Evolutionary conservation across 2,329 filamentous ascomycete genomes (phyloP).

Genomic region (Hymenoscyphus salicellus): DNA sequence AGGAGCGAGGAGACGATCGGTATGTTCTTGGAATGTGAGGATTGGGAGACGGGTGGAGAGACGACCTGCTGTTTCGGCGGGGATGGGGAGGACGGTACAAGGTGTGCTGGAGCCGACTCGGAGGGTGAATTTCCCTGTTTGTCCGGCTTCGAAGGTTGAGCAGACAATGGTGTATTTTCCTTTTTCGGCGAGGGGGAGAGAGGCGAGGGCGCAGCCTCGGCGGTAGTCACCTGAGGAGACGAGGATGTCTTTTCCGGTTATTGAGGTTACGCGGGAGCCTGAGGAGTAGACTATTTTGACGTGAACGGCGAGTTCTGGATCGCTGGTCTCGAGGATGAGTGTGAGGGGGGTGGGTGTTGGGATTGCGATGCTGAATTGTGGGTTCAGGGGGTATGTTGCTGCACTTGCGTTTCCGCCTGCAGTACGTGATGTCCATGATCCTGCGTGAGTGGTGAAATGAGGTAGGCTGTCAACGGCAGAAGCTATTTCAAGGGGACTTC

Average conservation of each 20-base stretch:
- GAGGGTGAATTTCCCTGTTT: conserved; percentile 71
- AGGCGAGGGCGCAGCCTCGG: conserved; percentile 70
- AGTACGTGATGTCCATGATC: conserved; percentile 73
- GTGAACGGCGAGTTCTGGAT: conserved; percentile 71
- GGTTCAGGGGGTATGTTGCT: conserved; percentile 76
- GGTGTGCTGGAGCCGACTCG: conserved; percentile 64
- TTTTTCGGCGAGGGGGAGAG: conserved; percentile 56
- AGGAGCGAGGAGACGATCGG: conserved; percentile 47
- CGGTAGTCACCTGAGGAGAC: conserved; percentile 86
- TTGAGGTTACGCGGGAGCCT: conserved; percentile 66
- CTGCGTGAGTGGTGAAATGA: conserved; percentile 52
- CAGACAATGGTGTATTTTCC: conserved; percentile 85
- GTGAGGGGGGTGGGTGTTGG: conserved; percentile 58
- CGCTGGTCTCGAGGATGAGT: conserved; percentile 68
- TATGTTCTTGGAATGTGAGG: conserved; percentile 47
- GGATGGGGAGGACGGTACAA: conserved; percentile 58
- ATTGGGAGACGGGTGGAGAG: conserved; percentile 59
- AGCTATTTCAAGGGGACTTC: conserved; percentile 56
- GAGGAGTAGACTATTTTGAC: conserved; percentile 78
- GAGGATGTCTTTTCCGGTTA: conserved; percentile 74
- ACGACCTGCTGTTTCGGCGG: conserved; percentile 71
- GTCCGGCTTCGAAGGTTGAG: conserved; percentile 83
- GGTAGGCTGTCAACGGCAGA: conserved; percentile 47
- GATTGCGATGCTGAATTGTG: conserved; percentile 72
- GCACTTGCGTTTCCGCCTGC: conserved; percentile 82